phyloP scores from a whole-genome alignment of 2,329 filamentous ascomycete species.

The Fusarium gaditjirri region DNA sequence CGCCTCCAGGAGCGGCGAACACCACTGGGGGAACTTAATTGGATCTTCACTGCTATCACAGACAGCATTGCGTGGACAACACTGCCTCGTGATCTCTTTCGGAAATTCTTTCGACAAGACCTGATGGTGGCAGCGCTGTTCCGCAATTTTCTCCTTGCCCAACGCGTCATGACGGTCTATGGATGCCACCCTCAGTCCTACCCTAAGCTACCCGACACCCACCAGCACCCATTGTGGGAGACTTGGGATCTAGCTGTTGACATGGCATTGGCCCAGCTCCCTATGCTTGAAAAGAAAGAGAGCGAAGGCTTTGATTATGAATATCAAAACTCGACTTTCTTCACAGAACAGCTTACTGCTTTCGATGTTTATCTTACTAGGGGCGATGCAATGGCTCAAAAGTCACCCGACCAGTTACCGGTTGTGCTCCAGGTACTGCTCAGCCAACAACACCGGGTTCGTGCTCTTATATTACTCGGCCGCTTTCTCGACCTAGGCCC shows the following conservation, averaged over 20 bases:
- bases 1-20: constrained; percentile 92
- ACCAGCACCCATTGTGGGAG: constrained; percentile 94
- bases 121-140: constrained; percentile 99
- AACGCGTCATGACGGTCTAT: constrained; percentile 95
- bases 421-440: constrained; percentile 96
- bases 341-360: constrained; percentile 94
- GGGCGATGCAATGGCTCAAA: constrained; percentile 82
- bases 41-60: constrained; percentile 99
- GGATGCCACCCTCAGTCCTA: constrained; percentile 95
- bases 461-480: constrained; percentile 89
- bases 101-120: constrained; percentile 96
- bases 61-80: constrained; percentile 99
- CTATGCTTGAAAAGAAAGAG: constrained; percentile 83
- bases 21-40: constrained; percentile 94
- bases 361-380: constrained; percentile 95
- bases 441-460: constrained; percentile 92
- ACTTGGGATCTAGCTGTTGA: constrained; percentile 98
- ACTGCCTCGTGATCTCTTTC: constrained; percentile 87
- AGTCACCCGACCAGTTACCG: constrained; percentile 91
- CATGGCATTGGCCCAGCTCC: constrained; percentile 90
- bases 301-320: constrained; percentile 81
- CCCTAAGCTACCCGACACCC: constrained; percentile 91
- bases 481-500: constrained; percentile 95
- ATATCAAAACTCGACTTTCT: constrained; percentile 95
- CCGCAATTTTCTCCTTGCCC: constrained; percentile 92